Conservation (phyloP, 2,329 filamentous ascomycete genomes). For the Verticillium tricorpus region DNA sequence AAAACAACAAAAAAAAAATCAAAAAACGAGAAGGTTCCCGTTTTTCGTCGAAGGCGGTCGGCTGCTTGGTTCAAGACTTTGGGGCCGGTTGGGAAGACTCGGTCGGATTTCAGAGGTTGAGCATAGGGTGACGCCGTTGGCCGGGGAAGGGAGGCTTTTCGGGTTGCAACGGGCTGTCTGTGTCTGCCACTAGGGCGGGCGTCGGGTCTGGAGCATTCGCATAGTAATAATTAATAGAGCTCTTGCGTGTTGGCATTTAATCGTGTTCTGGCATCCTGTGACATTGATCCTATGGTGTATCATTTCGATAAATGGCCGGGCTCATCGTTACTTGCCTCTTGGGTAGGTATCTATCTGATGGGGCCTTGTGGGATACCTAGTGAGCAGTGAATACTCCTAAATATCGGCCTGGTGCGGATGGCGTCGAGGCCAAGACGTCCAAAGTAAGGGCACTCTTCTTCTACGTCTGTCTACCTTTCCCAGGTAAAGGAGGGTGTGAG, state of each 20-base stretch:
- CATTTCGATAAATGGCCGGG: too few relatives aligned
- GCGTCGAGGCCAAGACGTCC: too few relatives aligned
- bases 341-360: too few relatives aligned
- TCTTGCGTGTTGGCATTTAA: slow-evolving; percentile 22
- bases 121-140: slow-evolving; percentile 10
- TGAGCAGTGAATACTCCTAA: too few relatives aligned
- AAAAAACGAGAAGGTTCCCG: slow-evolving; percentile 1
- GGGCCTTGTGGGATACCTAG: too few relatives aligned
- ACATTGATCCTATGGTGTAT: too few relatives aligned
- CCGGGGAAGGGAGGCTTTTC: slow-evolving; percentile 8
- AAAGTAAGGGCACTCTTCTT: too few relatives aligned
- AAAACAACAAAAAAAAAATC: slow-evolving; percentile 9
- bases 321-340: too few relatives aligned
- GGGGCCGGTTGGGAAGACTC: not conserved
- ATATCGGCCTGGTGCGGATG: too few relatives aligned
- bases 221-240: slow-evolving; percentile 40
- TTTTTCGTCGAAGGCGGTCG: slow-evolving; percentile 2
- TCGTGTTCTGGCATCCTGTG: not conserved
- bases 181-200: slow-evolving; percentile 13
- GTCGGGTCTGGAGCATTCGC: slow-evolving; percentile 18
- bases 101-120: slow-evolving; percentile 15
- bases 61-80: not conserved
- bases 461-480: too few relatives aligned
- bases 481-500: too few relatives aligned
- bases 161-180: slow-evolving; percentile 8